Evolutionary conservation across 2,329 filamentous ascomycete species (phyloP), one percentile per base, ranked within the genome.

Genomic region (Penicillium sp.): DNA sequence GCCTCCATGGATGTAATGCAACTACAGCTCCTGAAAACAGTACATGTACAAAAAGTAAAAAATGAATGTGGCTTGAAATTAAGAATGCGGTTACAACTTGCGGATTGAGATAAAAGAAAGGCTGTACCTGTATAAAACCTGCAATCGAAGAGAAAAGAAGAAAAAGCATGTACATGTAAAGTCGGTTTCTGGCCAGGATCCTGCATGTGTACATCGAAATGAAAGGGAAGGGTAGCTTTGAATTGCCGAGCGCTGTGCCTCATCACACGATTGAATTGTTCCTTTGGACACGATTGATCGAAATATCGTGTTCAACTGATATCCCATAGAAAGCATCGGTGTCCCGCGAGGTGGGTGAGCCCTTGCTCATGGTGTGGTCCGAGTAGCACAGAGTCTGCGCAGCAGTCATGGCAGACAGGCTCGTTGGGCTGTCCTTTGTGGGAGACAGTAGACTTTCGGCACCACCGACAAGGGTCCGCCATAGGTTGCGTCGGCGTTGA

Each of bases 301-400:
- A 68, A 37, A 72, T 66, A 42, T 70, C 66, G 53, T 69, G 68
- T 35, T 68, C 69, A 18, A 72, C 66, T 3, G 62, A 50, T 26
- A 72, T 72, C 1, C 64, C 69, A 31, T 62, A 60, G 16, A 58
- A 60, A 11, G 49, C 37, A 14, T 63, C 57, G 4, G 56, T 57
- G 13, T 66, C 62, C n/a, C 60, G 45, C 14, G 61, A 62, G 13
- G 16, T 55, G 13, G 29, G 29, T n/a, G 53, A 52, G 20, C 47
- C 34, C 51, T 60, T 66, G 26, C 39, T 52, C 4, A 61, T 40
- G 4, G 38, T 50, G 14, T 58, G 65, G 2, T 67, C 63, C 4
- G 67, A 60, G 43, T 70, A 72, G 53, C 69, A 70, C n/a, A 66
- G 49, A 1, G 67, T 67, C 40, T 64, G 62, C 3, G 62, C 62